Evolutionary conservation across 441 rosid genomes (phyloP), one percentile per base, ranked within the genome.

Genomic region (Pelargonium cotyledonis): DNA sequence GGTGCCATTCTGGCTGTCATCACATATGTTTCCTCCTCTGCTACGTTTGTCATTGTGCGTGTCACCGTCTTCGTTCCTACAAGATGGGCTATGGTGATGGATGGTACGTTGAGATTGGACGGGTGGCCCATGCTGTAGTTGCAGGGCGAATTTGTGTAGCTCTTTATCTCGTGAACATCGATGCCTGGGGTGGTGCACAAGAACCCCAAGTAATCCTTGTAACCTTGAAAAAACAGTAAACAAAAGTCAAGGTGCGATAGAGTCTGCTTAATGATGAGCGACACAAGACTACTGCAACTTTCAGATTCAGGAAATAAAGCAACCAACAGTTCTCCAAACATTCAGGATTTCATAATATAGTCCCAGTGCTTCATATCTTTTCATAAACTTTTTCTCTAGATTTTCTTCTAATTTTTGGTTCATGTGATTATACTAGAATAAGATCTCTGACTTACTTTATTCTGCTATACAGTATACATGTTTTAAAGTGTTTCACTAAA

Each of bases 141-240:
- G 74, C 78, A 75, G 8, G 68, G 74, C 6, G 60, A 38, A 23
- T 6, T 67, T 0, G 74, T 67, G 68, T 75, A 70, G 67, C 70
- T 70, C 43, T 19, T 70, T 63, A 75, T 75, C 74, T 75, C 74
- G 14, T 64, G 74, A 19, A 35, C 43, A 46, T 75, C 57, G 2
- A 75, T 75, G 19, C 78, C 70, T 1, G 78, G 74, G 16, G 78
- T 75, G 53, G 78, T 75, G 70, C 78, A 75, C 60, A 75, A 65
- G 70, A 75, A 75, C 26, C 74, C 71, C 67, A 70, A 63, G 65
- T 75, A 75, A 67, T 75, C 78, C 9, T 51, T 15, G 58, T 51
- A 51, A 51, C 58, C 58, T 51, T 51, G 21, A 51, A 4, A 51
- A 51, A 14, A 5, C 7, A 4, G 18, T 14, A 1, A 15, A n/a